These are phyloP conservation scores for Saccharomyces hybrid DNA, from an alignment of 1,139 yeast genomes.

Conservation along the genomic window DNA sequence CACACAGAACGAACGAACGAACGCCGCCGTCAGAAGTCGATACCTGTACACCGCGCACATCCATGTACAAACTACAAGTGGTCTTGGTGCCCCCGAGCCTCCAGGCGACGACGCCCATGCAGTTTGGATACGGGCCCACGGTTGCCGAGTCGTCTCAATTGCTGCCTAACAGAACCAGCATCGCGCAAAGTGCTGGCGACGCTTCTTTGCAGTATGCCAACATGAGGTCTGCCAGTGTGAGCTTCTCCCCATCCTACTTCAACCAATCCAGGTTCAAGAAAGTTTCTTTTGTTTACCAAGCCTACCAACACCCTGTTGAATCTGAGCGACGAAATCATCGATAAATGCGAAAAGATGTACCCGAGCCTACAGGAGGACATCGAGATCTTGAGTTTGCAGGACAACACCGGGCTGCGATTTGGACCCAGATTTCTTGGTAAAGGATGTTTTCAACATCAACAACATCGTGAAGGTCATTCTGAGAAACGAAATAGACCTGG, in stretches of 20 bases:
- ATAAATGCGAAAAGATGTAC: slow-evolving; percentile 51
- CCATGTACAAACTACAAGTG: slow-evolving; percentile 26
- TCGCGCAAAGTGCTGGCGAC: background rate
- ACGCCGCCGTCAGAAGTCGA: background rate
- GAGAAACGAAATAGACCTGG: slow-evolving; percentile 34
- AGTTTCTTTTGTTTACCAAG: slow-evolving; percentile 56
- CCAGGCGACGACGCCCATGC: background rate
- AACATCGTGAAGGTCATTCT: slow-evolving; percentile 51
- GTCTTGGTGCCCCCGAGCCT: slow-evolving; percentile 24
- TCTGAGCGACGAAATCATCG: slow-evolving; percentile 44
- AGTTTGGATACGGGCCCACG: slow-evolving; percentile 4
- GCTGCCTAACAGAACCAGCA: slow-evolving; percentile 6
- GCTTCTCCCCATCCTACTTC: slow-evolving; percentile 2
- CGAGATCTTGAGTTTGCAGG: slow-evolving; percentile 53
- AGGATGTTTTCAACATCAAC: slow-evolving; percentile 51
- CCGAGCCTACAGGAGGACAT: slow-evolving; percentile 41
- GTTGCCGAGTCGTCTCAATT: slow-evolving; percentile 7
- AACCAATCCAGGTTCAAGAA: slow-evolving; percentile 34
- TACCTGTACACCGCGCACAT: background rate
- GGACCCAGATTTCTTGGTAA: slow-evolving; percentile 63
- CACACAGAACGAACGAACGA: background rate
- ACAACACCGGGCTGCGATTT: slow-evolving; percentile 59
- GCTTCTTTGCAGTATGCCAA: slow-evolving; percentile 1
- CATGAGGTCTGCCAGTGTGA: background rate
- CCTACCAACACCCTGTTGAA: slow-evolving; percentile 39